Evolutionary conservation across 192 early-diverging fungal species (phyloP), one percentile per base, ranked within the genome.

Genomic region (Funneliformis mosseae): DNA sequence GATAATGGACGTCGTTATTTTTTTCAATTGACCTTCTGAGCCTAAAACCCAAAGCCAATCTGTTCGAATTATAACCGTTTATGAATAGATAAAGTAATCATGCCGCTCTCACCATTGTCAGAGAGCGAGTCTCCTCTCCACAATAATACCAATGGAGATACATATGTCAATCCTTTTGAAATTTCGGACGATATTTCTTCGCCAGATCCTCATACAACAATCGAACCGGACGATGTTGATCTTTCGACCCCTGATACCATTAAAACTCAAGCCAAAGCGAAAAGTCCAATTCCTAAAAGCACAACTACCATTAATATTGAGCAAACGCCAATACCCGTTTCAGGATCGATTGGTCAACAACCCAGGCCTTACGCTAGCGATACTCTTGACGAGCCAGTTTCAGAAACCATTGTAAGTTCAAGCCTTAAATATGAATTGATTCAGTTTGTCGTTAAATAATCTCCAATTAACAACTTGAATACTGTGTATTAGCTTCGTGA

Each of bases 341-440:
- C 16, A 38, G 77, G 63, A 33, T 41, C 28, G 25, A 78, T 28
- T 25, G 63, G 77, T 38, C 25, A 61, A 48, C 33, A 28, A 41
- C 14, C 27, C 38, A 62, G 55, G 55, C 33, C 28, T 48, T 78
- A 42, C 48, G 77, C 16, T 48, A 67, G 23, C 28, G 85, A 97
- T 86, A 99, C 97, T 21, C 88, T 99, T 21, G 97, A 99, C 87
- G 97, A 99, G 83, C 97, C 97, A 41, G 95, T 99, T 11, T 91
- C 92, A 75, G 93, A 91, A 23, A 99, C 97, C 61, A 93, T 98
- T 74, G 95, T 95, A 88, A 81, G 33, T 33, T 33, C 33, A 33
- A 33, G 33, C 33, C 3, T 86, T 25, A 27, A 50, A 27, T 0
- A 61, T 25, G 25, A 46, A 46, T 39, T 41, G 5, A 46, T 43